Conservation (phyloP, 345 rosid genomes). For the Eucalyptus tenuipes region DNA sequence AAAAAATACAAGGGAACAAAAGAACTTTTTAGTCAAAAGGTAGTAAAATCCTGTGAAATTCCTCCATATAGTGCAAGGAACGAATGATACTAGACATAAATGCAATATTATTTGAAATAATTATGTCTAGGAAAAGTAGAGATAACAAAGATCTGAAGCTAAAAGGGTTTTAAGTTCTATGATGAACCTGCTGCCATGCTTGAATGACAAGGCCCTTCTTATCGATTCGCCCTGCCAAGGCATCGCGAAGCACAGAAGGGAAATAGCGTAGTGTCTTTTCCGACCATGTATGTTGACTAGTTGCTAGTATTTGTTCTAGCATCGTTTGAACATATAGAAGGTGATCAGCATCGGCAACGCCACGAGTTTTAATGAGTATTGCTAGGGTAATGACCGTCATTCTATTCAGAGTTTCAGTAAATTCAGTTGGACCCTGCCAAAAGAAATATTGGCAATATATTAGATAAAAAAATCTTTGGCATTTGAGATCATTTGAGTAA, state of each 20-base stretch:
- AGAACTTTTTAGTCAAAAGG: background rate
- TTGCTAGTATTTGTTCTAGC: conserved; percentile 83
- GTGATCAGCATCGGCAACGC: conserved; percentile 97
- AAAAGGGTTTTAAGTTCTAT: background rate
- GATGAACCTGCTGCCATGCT: conserved; percentile 74
- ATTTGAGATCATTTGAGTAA: background rate
- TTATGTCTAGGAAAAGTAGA: background rate
- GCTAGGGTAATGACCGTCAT: conserved; percentile 82
- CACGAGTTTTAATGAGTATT: conserved; percentile 89
- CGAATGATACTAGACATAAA: background rate
- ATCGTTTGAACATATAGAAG: conserved; percentile 73
- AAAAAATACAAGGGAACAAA: background rate
- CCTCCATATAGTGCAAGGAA: background rate
- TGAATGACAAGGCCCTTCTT: conserved; percentile 62
- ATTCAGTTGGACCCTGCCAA: conserved; percentile 92
- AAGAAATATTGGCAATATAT: background rate
- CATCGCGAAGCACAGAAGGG: conserved; percentile 73
- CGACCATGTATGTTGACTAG: conserved; percentile 96
- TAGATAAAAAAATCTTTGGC: background rate
- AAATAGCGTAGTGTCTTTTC: conserved; percentile 77
- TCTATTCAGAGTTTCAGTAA: conserved; percentile 94
- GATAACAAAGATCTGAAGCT: background rate
- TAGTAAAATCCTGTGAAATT: background rate
- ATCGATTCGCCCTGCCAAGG: conserved; percentile 53
- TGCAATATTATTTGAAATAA: background rate